Base-by-base conservation (phyloP, 2,329 filamentous ascomycete species). In the Ophiostoma montium region DNA sequence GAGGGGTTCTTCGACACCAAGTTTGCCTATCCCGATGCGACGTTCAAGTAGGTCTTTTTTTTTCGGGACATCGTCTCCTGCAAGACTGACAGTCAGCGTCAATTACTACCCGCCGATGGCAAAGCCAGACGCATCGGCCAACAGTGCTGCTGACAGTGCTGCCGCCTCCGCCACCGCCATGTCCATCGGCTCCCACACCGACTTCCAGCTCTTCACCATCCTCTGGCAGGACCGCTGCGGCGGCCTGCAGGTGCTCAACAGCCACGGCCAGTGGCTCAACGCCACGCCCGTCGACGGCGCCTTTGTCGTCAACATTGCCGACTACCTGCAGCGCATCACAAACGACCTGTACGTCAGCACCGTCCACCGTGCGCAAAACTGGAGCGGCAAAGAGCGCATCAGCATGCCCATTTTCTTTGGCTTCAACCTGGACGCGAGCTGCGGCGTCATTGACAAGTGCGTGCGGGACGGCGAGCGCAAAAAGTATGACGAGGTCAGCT, bases 121-220 rank as follows among this genome's bases (percentile, higher is more conserved):
- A 5, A 27, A 35, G 30, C 11, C 41, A 10, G n/a, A 21, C 33
- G 15, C 58, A n/a, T 55, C 47, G 49, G 55, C 15, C 48, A 57
- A 33, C 49, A 54, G n/a, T n/a, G n/a, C n/a, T n/a, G n/a, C n/a
- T n/a, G n/a, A n/a, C n/a, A n/a, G n/a, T n/a, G n/a, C n/a, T n/a
- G n/a, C n/a, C n/a, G n/a, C n/a, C 23, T 27, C 23, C 23, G 23
- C 23, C 4, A 4, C 23, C 4, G 8, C 4, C 4, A 64, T 70
- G 23, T 67, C 68, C 5, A 65, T 80, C 1, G 76, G 76, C 0
- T 70, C 77, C 0, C 76, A 80, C 61, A 80, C 80, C 55, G 75
- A 78, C 58, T 78, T 74, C 45, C 43, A 46, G 43, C 31, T 46
- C 4, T 46, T 46, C 32, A 46, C 43, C n/a, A 19, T 46, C 11